A percentile compares a stretch with the other conserved stretches of the same genome.
These are phyloP conservation scores for Umbelopsis sp. DNA, from an alignment of 371 early-diverging fungal species.

Conservation along the genomic window DNA sequence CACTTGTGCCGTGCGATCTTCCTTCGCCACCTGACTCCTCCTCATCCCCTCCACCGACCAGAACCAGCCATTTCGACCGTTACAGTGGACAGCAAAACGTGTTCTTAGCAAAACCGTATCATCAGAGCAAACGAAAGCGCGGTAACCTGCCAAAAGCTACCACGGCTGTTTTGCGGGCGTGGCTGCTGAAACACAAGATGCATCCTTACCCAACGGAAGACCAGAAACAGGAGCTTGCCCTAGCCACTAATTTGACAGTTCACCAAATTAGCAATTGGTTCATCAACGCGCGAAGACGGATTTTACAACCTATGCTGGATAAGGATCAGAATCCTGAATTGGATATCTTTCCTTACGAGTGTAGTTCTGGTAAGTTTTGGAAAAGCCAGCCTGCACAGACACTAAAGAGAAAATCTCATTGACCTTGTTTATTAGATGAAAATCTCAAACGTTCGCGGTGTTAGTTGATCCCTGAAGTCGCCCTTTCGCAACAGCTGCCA, in stretches of 20 bases:
- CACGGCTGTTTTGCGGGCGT: conserved; percentile 68
- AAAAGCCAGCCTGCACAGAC: too few species aligned
- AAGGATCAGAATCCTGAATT: conserved; percentile 33
- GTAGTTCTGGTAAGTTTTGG: conserved; percentile 9
- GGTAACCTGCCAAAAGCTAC: conserved; percentile 67
- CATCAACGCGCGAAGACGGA: conserved; percentile 83
- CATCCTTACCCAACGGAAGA: conserved; percentile 86
- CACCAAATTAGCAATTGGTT: conserved; percentile 88
- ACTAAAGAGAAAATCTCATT: too few species aligned
- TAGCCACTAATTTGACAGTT: conserved; percentile 66
- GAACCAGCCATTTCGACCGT: conserved; percentile 5
- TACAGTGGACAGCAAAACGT: conserved; percentile 22
- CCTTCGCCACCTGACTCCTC: conserved; percentile 22
- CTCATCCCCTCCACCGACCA: conserved; percentile 17
- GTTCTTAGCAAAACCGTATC: conserved; percentile 12
- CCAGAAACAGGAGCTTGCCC: conserved; percentile 67
- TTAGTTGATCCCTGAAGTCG: background rate
- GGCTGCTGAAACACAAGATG: conserved; percentile 74
- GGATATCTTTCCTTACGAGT: conserved; percentile 17
- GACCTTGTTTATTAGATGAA: too few species aligned
- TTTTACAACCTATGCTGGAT: conserved; percentile 52
- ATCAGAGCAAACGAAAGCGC: conserved; percentile 49
- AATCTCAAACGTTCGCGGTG: background rate
- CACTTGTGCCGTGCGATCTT: conserved; percentile 27
- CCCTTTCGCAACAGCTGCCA: background rate